A percentile compares a stretch with the other conserved stretches of the same genome.
Evolutionary conservation across 805 yeast genomes (phyloP).

Genomic region (Nakazawaea ernobii): DNA sequence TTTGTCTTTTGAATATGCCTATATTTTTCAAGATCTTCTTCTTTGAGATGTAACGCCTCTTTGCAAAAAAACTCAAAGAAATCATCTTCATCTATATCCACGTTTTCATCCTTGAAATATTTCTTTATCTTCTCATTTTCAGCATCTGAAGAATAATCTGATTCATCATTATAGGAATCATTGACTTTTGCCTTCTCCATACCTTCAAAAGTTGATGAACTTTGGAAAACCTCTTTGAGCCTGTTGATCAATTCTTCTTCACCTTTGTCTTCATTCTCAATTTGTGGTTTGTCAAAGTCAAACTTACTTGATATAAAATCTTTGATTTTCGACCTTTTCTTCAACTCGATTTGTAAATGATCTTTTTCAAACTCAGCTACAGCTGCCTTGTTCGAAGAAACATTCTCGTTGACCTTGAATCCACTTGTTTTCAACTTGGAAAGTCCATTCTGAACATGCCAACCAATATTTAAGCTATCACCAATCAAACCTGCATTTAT

Average conservation of each 20-base stretch:
- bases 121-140: slow-evolving; percentile 14
- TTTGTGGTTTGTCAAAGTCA: slow-evolving; percentile 6
- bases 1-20: slow-evolving; percentile 16
- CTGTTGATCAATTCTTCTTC: slow-evolving; percentile 14
- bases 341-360: slow-evolving; percentile 23
- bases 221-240: slow-evolving; percentile 3
- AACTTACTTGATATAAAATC: slow-evolving; percentile 15
- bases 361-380: slow-evolving; percentile 12
- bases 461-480: slow-evolving; percentile 14
- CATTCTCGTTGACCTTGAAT: background rate
- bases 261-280: slow-evolving; percentile 2
- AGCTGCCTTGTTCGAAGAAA: background rate
- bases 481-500: background rate
- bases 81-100: slow-evolving; percentile 59
- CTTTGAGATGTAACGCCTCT: slow-evolving; percentile 44
- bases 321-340: slow-evolving; percentile 17
- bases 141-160: slow-evolving; percentile 18
- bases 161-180: slow-evolving; percentile 16
- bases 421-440: slow-evolving; percentile 12
- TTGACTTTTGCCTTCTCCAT: slow-evolving; percentile 5
- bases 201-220: slow-evolving; percentile 1
- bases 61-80: slow-evolving; percentile 59
- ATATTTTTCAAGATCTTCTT: slow-evolving; percentile 37
- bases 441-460: slow-evolving; percentile 19
- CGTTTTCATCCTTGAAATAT: slow-evolving; percentile 26